Evolutionary conservation across 345 rosid species (phyloP).

Genomic region (Ceriops tagal): DNA sequence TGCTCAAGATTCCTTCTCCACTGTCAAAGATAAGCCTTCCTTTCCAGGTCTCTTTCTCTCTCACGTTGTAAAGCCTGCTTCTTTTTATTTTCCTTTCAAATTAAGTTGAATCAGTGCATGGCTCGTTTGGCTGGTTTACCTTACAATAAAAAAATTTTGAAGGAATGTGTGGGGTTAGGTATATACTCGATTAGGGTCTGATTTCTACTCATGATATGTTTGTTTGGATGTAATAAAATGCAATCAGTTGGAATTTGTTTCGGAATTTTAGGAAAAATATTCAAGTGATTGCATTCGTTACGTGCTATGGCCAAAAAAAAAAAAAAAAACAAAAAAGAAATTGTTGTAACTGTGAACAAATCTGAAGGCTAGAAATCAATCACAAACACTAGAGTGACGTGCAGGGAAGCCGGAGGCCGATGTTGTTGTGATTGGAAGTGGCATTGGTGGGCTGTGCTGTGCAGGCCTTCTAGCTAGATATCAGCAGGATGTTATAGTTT

Average conservation of each 20-base stretch:
- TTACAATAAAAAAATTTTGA: too few relatives aligned
- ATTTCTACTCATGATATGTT: too few relatives aligned
- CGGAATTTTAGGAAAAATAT: background rate
- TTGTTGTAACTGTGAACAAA: background rate
- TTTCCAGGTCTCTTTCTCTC: conserved; percentile 39
- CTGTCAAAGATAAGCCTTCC: conserved; percentile 25
- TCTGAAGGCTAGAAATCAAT: background rate
- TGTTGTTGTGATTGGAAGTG: conserved; percentile 85
- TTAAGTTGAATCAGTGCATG: too few relatives aligned
- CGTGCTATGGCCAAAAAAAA: too few relatives aligned
- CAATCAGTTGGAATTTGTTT: background rate
- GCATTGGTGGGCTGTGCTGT: conserved; percentile 83
- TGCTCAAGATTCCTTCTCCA: conserved; percentile 27
- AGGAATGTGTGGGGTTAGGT: background rate
- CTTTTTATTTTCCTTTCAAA: too few relatives aligned
- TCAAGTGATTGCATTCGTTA: background rate
- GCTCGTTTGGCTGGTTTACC: too few relatives aligned
- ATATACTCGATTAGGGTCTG: too few relatives aligned
- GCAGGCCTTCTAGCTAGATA: conserved; percentile 86
- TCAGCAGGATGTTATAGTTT: conserved; percentile 65
- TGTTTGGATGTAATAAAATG: too few relatives aligned
- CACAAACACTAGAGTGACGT: background rate
- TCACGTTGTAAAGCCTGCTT: background rate
- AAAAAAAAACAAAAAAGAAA: too few relatives aligned
- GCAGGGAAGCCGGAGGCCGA: conserved; percentile 83